phyloP scores from a whole-genome alignment of 1,139 yeast species.

The Casaregolazyma lundiana region DNA sequence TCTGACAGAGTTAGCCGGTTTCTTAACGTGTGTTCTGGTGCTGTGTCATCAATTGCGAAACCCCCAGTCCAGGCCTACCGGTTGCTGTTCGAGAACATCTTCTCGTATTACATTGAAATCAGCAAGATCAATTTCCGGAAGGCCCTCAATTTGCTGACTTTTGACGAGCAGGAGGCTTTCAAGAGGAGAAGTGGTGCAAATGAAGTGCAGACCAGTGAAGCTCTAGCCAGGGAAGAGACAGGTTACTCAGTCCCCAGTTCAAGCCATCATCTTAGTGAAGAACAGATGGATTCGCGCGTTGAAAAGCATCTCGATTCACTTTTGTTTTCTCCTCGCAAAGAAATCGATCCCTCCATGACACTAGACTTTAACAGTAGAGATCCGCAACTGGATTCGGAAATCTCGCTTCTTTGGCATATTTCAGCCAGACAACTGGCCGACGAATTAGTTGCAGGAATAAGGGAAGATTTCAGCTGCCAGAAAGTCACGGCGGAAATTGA shows the following conservation, averaged over 20 bases:
- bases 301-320: slow-evolving; percentile 14
- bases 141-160: slow-evolving; percentile 15
- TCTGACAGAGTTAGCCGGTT: slow-evolving; percentile 10
- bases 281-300: background rate
- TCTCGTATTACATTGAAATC: slow-evolving; percentile 20
- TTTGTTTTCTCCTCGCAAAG: slow-evolving; percentile 20
- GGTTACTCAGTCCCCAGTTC: too few species aligned
- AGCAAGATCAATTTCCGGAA: slow-evolving; percentile 23
- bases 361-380: slow-evolving; percentile 3
- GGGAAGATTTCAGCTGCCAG: background rate
- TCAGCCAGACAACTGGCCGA: slow-evolving; percentile 16
- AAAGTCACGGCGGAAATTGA: background rate
- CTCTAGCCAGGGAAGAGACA: too few species aligned
- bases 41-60: background rate
- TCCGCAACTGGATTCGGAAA: slow-evolving; percentile 13
- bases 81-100: slow-evolving; percentile 15
- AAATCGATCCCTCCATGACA: slow-evolving; percentile 13
- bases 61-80: slow-evolving; percentile 1
- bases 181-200: background rate
- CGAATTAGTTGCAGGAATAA: slow-evolving; percentile 10
- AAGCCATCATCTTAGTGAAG: background rate
- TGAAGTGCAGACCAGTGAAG: background rate
- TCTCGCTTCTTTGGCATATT: slow-evolving; percentile 20
- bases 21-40: background rate
- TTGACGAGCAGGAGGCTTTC: background rate